Conservation (phyloP, 306 rosid genomes). For the Argentina anserina region DNA sequence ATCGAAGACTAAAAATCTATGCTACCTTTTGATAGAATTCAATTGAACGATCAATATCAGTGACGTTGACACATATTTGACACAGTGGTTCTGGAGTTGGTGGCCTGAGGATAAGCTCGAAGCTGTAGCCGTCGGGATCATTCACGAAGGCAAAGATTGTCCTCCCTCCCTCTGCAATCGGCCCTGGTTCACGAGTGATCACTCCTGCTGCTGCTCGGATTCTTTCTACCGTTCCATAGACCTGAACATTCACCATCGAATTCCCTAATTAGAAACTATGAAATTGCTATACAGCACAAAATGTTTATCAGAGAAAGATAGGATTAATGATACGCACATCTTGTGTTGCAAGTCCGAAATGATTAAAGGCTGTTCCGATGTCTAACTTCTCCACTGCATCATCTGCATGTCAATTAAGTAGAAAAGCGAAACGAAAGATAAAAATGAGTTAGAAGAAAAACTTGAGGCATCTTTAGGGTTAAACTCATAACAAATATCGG, state of each 20-base stretch:
- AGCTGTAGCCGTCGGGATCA: conserved; percentile 21
- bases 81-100: conserved; percentile 24
- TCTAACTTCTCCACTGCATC: conserved; percentile 18
- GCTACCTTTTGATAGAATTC: conserved; percentile 17
- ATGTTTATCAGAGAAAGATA: background rate
- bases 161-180: background rate
- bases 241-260: background rate
- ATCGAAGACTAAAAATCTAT: background rate
- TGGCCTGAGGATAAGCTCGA: conserved; percentile 20
- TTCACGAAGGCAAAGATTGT: conserved; percentile 6
- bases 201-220: conserved; percentile 2
- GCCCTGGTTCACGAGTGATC: conserved; percentile 5
- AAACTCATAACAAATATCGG: background rate
- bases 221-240: background rate
- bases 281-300: background rate
- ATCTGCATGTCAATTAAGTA: conserved; percentile 8
- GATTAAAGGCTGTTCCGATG: conserved; percentile 67
- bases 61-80: conserved; percentile 8
- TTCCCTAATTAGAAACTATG: background rate
- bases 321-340: conserved; percentile 3
- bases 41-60: conserved; percentile 9
- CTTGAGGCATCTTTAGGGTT: background rate
- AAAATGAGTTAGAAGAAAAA: background rate
- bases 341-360: conserved; percentile 54
- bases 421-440: background rate